Percentiles rank a stretch among this genome's conserved stretches.
These are phyloP conservation scores for Alternaria postmessia DNA, from an alignment of 2,329 filamentous ascomycete genomes.

Conservation along the genomic window DNA sequence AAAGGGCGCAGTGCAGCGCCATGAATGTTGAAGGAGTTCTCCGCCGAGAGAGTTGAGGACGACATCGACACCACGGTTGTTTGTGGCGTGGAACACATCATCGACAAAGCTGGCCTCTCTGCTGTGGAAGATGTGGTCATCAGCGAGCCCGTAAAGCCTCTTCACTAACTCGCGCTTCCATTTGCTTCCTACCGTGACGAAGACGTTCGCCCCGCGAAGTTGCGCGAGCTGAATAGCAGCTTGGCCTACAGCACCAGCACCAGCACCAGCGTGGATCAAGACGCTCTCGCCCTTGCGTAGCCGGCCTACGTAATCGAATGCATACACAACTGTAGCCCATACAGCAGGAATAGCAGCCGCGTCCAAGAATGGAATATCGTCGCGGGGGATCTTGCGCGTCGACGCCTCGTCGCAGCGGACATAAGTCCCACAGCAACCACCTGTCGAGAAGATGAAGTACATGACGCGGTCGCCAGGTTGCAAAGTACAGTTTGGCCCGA, in stretches of 20 bases:
- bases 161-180: constrained; percentile 17
- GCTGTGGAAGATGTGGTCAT: constrained; percentile 44
- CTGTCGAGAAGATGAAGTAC: constrained; percentile 18
- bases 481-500: constrained; percentile 10
- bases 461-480: constrained; percentile 16
- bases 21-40: constrained; percentile 31
- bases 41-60: constrained; percentile 45
- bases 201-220: constrained; percentile 26
- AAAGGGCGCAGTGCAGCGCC: constrained; percentile 38
- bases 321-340: constrained; percentile 27
- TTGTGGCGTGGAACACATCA: constrained; percentile 34
- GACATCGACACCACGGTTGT: constrained; percentile 44
- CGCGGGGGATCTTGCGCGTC: constrained; percentile 8
- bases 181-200: constrained; percentile 24
- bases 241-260: constrained; percentile 34
- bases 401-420: constrained; percentile 11
- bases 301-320: constrained; percentile 30
- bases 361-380: constrained; percentile 16
- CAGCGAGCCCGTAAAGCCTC: constrained; percentile 31
- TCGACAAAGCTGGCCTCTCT: constrained; percentile 38
- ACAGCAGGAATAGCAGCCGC: constrained; percentile 21
- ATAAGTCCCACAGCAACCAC: constrained; percentile 16
- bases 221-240: constrained; percentile 33
- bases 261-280: constrained; percentile 36
- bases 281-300: constrained; percentile 40